Base-by-base conservation (phyloP, 139 green algal genomes). In the Chlamydomonas schloesseri region DNA sequence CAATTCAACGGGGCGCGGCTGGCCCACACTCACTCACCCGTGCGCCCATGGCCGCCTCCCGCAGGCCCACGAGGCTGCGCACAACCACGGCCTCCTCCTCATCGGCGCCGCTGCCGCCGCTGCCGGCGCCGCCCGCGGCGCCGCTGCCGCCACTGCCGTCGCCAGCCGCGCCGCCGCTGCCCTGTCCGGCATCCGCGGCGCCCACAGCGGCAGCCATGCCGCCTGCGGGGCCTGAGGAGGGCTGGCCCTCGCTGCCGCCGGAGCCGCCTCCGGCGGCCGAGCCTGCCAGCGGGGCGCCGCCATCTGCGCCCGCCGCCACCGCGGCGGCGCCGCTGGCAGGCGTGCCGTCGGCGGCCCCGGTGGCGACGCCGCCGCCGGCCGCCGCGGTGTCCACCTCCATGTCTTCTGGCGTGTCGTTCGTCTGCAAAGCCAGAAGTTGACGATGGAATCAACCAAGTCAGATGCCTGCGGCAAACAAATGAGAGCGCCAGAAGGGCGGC, bases 31-130 rank as follows among this genome's bases (percentile, higher is more conserved):
- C n/a, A 65, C 79, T 17, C 47, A 85, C 79, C 79, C 67, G 28
- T 13, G 50, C n/a, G 9, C 26, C 28, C 36, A 70, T 74, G 14
- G 64, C 62, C 8, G 72, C 81, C 1, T 89, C 86, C 34, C 88
- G 53, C 2, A 87, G 87, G 1, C 85, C 86, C n/a, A 82, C 31
- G 18, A 84, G 64, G 55, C 77, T 89, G 64, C 88, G 84, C 23
- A 89, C 81, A 21, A 90, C 80, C 15, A 78, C 71, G 3, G 71
- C 78, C 53, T 72, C 74, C 11, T 87, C 72, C 23, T 88, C 86
- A 0, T 53, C 75, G 9, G n/a, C n/a, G 50, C 55, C n/a, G 80
- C 50, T 33, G 21, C 33, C 34, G 15, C 26, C 26, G 67, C 46
- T 46, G 68, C 65, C 84, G 3, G 68, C 85, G 20, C 37, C 65